Base-by-base conservation (phyloP, 2,329 filamentous ascomycete species). In the Chaetomiaceae sp. region DNA sequence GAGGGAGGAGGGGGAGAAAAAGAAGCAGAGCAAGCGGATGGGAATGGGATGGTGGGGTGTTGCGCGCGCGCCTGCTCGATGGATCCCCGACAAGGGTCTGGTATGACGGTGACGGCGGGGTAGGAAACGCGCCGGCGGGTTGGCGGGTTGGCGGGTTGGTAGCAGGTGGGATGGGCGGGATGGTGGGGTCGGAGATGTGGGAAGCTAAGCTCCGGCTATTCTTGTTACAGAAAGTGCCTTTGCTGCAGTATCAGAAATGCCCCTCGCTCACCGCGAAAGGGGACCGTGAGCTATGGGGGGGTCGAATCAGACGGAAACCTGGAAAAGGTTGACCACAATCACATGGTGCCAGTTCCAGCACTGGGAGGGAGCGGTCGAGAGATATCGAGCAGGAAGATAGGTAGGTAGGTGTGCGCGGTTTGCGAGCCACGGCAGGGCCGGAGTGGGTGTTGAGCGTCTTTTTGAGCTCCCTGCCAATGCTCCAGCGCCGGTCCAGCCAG, bases 71-170 rank as follows among this genome's bases (percentile, higher is more conserved):
- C 17, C n/a, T 39, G 17, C 22, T 38, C 29, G 14, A 32, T 24
- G 22, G 27, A 18, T 39, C 24, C 42, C 44, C 11, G 9, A 17
- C 8, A 45, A 48, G 30, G 48, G 26, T 27, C 26, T 7, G 50
- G 42, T 53, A 49, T 51, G 51, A 53, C 48, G 47, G 45, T 24
- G 43, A 53, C 51, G 45, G 51, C 51, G 51, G 51, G 51, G 51
- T 54, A 48, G 43, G 29, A 6, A 27, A 51, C 40, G 46, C 32
- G 47, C 44, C 48, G 41, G 51, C 52, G 51, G 51, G 51, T 49
- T 51, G 15, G 42, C 19, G 45, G 38, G 38, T 19, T 17, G 11
- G 38, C 20, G 12, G 22, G 22, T 5, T 24, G 22, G 22, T n/a
- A n/a, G 22, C 22, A 6, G 22, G 22, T 24, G 22, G 22, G 22